phyloP scores from a whole-genome alignment of 805 yeast genomes.

The Sugiyamaella americana region DNA sequence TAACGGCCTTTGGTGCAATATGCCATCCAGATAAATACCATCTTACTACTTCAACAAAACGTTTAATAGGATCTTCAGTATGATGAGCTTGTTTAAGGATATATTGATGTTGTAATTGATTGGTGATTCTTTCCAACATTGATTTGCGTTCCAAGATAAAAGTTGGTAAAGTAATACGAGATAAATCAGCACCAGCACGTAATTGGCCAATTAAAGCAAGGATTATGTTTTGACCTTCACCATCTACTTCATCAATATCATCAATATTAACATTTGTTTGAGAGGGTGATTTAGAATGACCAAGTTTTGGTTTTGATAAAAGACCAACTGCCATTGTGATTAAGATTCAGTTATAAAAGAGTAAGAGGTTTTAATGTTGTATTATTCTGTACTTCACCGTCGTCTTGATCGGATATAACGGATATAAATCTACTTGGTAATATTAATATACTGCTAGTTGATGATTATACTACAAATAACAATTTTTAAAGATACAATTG shows the following conservation, averaged over 20 bases:
- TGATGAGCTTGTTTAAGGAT: conserved; percentile 63
- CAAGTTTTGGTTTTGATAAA: background rate
- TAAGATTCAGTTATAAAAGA: too few species aligned
- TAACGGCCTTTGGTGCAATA: conserved; percentile 96
- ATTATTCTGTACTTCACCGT: too few species aligned
- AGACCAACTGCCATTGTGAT: background rate
- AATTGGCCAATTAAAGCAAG: conserved; percentile 85
- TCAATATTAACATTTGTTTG: background rate
- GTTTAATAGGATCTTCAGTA: conserved; percentile 49
- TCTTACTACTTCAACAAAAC: conserved; percentile 68
- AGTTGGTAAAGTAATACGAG: conserved; percentile 90
- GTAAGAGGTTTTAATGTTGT: too few species aligned
- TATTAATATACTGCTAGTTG: too few species aligned
- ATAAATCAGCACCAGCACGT: conserved; percentile 85
- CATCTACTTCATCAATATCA: conserved; percentile 89
- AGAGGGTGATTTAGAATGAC: background rate
- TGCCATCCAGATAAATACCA: conserved; percentile 98
- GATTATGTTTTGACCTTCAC: conserved; percentile 79
- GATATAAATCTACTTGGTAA: too few species aligned
- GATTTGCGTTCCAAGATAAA: conserved; percentile 91
- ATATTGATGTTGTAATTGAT: conserved; percentile 71
- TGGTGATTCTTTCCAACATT: conserved; percentile 92
- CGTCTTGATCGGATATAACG: too few species aligned
- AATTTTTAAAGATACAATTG: too few species aligned
- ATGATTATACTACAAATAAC: too few species aligned